Conservation (phyloP, 768 basidiomycete genomes). For the Pisolithus marmoratus region DNA sequence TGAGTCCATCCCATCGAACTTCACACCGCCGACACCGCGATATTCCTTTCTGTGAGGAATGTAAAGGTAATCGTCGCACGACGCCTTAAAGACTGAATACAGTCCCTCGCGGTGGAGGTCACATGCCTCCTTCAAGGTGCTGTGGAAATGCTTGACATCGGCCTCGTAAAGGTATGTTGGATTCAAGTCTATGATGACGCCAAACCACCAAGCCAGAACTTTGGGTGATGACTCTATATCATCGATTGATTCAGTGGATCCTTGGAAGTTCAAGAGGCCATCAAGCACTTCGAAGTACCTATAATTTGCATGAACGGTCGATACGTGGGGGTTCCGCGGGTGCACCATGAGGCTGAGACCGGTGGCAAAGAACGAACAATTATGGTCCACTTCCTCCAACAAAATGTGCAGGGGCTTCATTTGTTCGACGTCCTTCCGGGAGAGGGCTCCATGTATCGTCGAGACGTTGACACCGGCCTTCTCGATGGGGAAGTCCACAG, state of each 20-base stretch:
- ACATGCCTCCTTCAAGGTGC: background rate
- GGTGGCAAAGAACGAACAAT: background rate
- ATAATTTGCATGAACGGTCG: constrained; percentile 19
- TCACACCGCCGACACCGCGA: constrained; percentile 52
- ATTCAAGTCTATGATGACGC: constrained; percentile 36
- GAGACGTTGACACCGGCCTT: too few relatives aligned
- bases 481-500: too few relatives aligned
- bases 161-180: constrained; percentile 44
- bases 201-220: constrained; percentile 24
- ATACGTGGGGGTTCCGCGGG: constrained; percentile 17
- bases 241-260: background rate
- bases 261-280: background rate
- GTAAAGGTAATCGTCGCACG: constrained; percentile 52
- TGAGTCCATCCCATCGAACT: constrained; percentile 47
- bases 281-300: constrained; percentile 23
- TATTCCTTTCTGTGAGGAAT: constrained; percentile 46
- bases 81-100: constrained; percentile 43
- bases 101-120: constrained; percentile 15
- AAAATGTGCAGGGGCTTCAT: too few relatives aligned
- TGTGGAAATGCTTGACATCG: constrained; percentile 20
- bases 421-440: background rate
- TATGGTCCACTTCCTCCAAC: too few relatives aligned
- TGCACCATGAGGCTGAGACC: constrained; percentile 21
- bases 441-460: background rate
- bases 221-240: constrained; percentile 2